Evolutionary conservation across 306 rosid species (phyloP), one percentile per base, ranked within the genome.

Genomic region (Quercus suber): DNA sequence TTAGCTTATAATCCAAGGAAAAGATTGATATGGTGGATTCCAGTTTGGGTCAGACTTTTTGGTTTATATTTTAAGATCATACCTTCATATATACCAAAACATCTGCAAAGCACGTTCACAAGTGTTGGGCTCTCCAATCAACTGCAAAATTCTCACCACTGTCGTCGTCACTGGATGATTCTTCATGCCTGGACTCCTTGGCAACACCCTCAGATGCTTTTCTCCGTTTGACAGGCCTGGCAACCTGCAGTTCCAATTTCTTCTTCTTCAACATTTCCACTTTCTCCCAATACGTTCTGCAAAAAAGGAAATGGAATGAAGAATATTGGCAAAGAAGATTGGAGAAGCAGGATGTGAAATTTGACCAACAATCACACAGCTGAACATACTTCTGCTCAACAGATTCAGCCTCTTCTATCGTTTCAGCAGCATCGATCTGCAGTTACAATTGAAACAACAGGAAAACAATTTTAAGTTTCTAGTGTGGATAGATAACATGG

Each of bases 111-210:
- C 4, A 28, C 56, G 76, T 75, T 83, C 89, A 90, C 86, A 87
- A 76, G 83, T 92, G 97, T 78, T 94, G 98, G 82, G 98, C 98
- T 84, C 97, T 88, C 98, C 98, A 94, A 77, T 94, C 97, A 77
- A 94, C 92, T 9, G 96, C 91, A 78, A 90, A 92, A 87, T 90
- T 83, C 59, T 78, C 95, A 67, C 76, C 92, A 73, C 89, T 79
- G 49, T 92, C 97, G 63, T 84, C 92, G 82, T 90, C 98, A 52
- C 93, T 92, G 33, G 86, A 89, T 28, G 96, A 87, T 45, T 85
- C 90, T 55, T 87, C 90, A 14, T 30, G 88, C 23, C 41, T 80
- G 7, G 93, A 76, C 65, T 81, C 88, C 78, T 82, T 85, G 37
- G 57, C 69, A 18, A 61, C 85, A 69, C 28, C 79, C 78, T 87